Conservation (phyloP, 148 eudicot species). For the Chenopodium album region DNA sequence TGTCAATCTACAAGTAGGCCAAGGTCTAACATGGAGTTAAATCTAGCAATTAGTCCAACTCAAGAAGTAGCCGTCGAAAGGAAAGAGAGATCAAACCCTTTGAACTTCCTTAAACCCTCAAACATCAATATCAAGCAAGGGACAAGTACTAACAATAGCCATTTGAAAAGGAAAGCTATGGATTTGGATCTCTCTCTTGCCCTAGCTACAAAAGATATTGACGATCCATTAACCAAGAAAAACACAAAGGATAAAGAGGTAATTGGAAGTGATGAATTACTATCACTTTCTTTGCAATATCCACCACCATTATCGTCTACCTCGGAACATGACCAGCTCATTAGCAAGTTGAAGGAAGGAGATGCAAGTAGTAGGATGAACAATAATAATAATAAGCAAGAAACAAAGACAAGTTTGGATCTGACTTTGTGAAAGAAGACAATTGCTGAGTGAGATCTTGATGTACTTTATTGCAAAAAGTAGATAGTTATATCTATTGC, state of each 20-base stretch:
- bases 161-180: constrained; percentile 40
- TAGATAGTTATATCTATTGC: constrained; percentile 34
- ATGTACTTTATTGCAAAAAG: constrained; percentile 31
- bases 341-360: constrained; percentile 18
- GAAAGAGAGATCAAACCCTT: constrained; percentile 17
- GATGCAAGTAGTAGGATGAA: constrained; percentile 14
- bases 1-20: constrained; percentile 7
- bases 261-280: constrained; percentile 22
- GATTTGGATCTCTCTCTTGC: constrained; percentile 51
- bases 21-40: constrained; percentile 17
- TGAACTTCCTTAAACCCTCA: constrained; percentile 15
- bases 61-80: background rate
- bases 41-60: constrained; percentile 21
- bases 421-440: constrained; percentile 69
- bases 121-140: background rate
- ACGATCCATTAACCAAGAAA: constrained; percentile 13
- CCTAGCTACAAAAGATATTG: constrained; percentile 25
- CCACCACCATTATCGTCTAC: constrained; percentile 25
- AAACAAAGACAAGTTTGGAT: constrained; percentile 50
- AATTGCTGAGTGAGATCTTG: constrained; percentile 62
- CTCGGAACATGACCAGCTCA: constrained; percentile 13
- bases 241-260: constrained; percentile 19
- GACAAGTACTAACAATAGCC: constrained; percentile 5
- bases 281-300: constrained; percentile 31
- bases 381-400: background rate